Evolutionary conservation across 2,329 filamentous ascomycete genomes (phyloP), one percentile per base, ranked within the genome.

Genomic region (Alternaria incomplexa): DNA sequence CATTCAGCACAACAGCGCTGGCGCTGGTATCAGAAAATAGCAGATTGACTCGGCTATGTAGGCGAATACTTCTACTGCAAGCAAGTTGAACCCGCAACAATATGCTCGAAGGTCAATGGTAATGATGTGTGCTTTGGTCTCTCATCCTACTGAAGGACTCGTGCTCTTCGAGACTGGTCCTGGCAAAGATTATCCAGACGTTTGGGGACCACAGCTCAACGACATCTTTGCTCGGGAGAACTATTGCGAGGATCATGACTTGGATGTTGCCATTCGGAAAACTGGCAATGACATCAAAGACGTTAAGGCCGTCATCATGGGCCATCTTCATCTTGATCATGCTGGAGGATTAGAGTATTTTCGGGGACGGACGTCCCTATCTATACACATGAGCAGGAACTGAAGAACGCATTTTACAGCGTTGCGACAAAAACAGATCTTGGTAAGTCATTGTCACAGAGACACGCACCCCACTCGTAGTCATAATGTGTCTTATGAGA

Each of bases 261-360:
- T 75, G 2, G 67, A 62, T 25, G 67, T 58, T 5, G 68, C 74
- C 20, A 74, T 76, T 26, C 46, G 58, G 9, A 67, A 66, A 43
- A 77, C 77, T 6, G 77, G 77, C 6, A 68, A 80, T 58, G 57
- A 72, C 30, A 78, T 80, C 57, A 76, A 72, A 52, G 77, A 81
- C 61, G 62, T 81, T 13, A 77, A 74, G 61, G 73, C 74, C 30
- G 75, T 80, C 0, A 74, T 81, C 46, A 77, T 80, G 63, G 77
- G 78, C 8, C 79, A 81, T 55, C 58, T 80, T 30, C 78, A 79
- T 52, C 63, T 78, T 15, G 78, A 81, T 52, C 79, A 81, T 58
- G 79, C 79, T 1, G 76, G 79, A 1, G 79, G 79, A 5, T 63
- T 80, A 3, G 75, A 79, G 15, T 67, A 71, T 47, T 80, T 81